phyloP scores from a whole-genome alignment of 2,329 filamentous ascomycete species.

The Penicillium hordei region DNA sequence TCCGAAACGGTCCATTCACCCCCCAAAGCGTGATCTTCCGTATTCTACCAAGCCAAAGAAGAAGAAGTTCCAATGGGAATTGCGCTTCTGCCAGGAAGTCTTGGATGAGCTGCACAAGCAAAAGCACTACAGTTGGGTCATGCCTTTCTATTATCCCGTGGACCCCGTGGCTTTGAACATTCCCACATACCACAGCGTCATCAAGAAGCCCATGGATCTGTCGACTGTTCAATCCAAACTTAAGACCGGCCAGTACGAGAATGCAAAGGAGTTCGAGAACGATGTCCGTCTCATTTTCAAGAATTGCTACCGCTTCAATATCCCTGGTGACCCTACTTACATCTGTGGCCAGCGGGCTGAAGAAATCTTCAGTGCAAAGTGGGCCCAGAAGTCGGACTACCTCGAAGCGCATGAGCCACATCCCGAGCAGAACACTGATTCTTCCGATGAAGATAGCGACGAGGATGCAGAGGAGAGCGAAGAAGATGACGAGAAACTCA shows the following conservation, averaged over 20 bases:
- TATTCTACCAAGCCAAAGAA: conserved; percentile 85
- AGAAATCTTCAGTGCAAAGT: conserved; percentile 70
- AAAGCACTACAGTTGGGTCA: conserved; percentile 67
- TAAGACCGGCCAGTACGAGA: conserved; percentile 74
- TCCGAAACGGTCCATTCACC: conserved; percentile 90
- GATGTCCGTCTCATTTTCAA: conserved; percentile 80
- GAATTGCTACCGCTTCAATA: conserved; percentile 93
- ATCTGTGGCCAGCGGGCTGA: conserved; percentile 70
- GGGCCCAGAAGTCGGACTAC: conserved; percentile 78
- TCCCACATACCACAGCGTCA: conserved; percentile 85
- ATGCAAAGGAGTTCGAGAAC: conserved; percentile 78
- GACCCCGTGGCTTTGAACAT: conserved; percentile 94
- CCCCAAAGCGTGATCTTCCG: conserved; percentile 88
- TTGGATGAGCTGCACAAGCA: conserved; percentile 73
- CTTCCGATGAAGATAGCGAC: conserved; percentile 68
- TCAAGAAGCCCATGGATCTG: conserved; percentile 97
- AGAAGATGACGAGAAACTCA: conserved; percentile 64
- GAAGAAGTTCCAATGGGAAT: conserved; percentile 83
- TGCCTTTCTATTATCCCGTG: conserved; percentile 78
- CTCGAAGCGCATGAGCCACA: conserved; percentile 70
- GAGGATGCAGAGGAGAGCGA: conserved; percentile 69
- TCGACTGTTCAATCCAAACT: conserved; percentile 78
- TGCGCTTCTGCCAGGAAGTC: conserved; percentile 85
- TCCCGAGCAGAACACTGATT: conserved; percentile 63
- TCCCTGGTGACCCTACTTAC: conserved; percentile 72